Percentiles rank a stretch among this genome's conserved stretches.
These are phyloP conservation scores for Sporopachydermia cereana DNA, from an alignment of 1,139 yeast genomes.

Conservation along the genomic window DNA sequence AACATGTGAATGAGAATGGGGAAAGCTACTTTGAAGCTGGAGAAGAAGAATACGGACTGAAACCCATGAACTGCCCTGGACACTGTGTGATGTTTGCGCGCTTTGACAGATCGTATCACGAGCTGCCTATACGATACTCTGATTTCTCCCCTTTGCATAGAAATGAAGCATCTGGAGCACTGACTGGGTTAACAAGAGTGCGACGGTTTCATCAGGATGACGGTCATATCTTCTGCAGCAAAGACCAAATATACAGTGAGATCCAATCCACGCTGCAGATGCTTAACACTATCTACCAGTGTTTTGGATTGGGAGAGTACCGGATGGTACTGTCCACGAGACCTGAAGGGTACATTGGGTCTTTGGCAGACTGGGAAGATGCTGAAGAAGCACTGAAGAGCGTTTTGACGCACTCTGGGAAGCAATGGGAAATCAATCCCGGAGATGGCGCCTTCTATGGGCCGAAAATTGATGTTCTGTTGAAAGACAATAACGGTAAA, in stretches of 20 bases:
- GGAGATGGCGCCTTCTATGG: constrained; percentile 99
- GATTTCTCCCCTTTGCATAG: constrained; percentile 93
- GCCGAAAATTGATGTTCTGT: constrained; percentile 82
- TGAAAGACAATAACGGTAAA: constrained; percentile 73
- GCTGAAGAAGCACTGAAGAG: constrained; percentile 67
- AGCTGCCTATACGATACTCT: constrained; percentile 78
- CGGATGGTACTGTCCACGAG: constrained; percentile 77
- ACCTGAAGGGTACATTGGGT: constrained; percentile 81
- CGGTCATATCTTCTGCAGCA: constrained; percentile 90
- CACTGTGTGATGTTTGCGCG: constrained; percentile 82
- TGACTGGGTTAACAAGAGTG: constrained; percentile 88
- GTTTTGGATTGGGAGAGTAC: constrained; percentile 63
- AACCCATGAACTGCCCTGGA: constrained; percentile 99
- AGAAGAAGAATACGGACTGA: constrained; percentile 61
- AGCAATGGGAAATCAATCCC: constrained; percentile 61
- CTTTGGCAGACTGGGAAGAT: constrained; percentile 65
- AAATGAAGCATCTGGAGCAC: constrained; percentile 91
- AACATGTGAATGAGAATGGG: constrained; percentile 8
- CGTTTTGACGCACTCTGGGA: constrained; percentile 50
- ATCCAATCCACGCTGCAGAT: constrained; percentile 64
- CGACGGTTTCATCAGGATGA: constrained; percentile 98
- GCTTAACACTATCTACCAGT: constrained; percentile 64
- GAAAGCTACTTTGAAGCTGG: constrained; percentile 29
- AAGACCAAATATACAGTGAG: constrained; percentile 71
- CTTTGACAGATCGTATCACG: constrained; percentile 79